Evolutionary conservation across 2,329 filamentous ascomycete species (phyloP).

Genomic region (Aspergillus sp.): DNA sequence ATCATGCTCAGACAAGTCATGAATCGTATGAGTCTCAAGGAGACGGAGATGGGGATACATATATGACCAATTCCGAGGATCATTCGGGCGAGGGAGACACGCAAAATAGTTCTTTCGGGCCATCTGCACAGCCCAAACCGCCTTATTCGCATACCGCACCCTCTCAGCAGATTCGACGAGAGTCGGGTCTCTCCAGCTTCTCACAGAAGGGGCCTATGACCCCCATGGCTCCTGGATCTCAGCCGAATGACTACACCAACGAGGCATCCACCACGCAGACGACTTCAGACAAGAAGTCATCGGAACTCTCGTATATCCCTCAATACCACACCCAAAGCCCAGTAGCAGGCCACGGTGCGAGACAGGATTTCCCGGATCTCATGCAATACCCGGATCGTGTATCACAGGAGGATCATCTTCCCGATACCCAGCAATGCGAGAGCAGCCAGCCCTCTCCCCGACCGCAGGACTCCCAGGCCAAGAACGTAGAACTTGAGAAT

Average conservation of each 20-base stretch:
- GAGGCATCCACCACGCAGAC: conserved; percentile 85
- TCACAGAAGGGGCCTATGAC: conserved; percentile 52
- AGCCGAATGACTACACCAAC: conserved; percentile 64
- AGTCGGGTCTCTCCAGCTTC: conserved; percentile 43
- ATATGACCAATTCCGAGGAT: conserved; percentile 54
- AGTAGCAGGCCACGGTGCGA: conserved; percentile 36
- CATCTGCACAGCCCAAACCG: conserved; percentile 45
- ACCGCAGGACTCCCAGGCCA: conserved; percentile 17
- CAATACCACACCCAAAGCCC: conserved; percentile 64
- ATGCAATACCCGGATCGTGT: conserved; percentile 45
- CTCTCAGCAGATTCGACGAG: conserved; percentile 40
- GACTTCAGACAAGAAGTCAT: conserved; percentile 77
- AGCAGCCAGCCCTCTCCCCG: conserved; percentile 29
- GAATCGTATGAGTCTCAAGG: conserved; percentile 42
- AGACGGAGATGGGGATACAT: conserved; percentile 52
- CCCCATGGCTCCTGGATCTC: conserved; percentile 54
- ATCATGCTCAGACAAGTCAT: conserved; percentile 50
- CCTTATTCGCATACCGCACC: conserved; percentile 43
- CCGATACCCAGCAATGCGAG: conserved; percentile 57
- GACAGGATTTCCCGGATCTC: conserved; percentile 52
- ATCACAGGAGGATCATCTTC: conserved; percentile 55
- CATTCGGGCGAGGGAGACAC: conserved; percentile 39
- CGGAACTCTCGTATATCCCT: conserved; percentile 65
- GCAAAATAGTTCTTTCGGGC: conserved; percentile 45
- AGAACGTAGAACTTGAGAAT: conserved; percentile 20